These are phyloP conservation scores for Boletus huronensis DNA, from an alignment of 768 basidiomycete species.

Conservation along the genomic window DNA sequence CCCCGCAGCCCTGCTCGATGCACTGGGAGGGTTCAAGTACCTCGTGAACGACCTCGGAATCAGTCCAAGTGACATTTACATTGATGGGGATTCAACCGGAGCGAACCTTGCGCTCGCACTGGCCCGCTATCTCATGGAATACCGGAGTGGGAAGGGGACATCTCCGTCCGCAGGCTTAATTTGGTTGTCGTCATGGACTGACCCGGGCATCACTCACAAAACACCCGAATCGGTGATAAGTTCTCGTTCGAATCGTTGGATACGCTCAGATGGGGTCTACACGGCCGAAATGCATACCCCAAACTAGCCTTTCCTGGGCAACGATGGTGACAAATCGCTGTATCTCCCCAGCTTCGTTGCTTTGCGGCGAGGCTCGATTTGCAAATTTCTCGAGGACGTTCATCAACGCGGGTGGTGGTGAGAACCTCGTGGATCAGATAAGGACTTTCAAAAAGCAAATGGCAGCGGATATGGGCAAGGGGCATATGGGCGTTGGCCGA, in stretches of 20 bases:
- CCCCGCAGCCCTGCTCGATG: slow-evolving; percentile 68
- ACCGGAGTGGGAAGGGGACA: slow-evolving; percentile 26
- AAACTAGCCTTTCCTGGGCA: slow-evolving; percentile 40
- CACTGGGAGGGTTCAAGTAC: slow-evolving; percentile 60
- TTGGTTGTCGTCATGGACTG: slow-evolving; percentile 15
- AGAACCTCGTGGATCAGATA: slow-evolving; percentile 37
- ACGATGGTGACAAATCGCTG: slow-evolving; percentile 45
- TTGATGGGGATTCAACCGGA: slow-evolving; percentile 70
- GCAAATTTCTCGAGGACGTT: slow-evolving; percentile 34
- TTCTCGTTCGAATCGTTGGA: slow-evolving; percentile 2
- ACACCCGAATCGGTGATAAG: slow-evolving; percentile 12
- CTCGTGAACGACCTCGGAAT: slow-evolving; percentile 56
- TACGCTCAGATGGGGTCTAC: slow-evolving; percentile 29
- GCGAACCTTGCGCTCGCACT: slow-evolving; percentile 62
- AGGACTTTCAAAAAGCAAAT: slow-evolving; percentile 23
- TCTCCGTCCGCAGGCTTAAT: slow-evolving; percentile 17
- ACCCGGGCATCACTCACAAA: slow-evolving; percentile 10
- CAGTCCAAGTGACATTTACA: slow-evolving; percentile 52
- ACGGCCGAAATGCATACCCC: slow-evolving; percentile 29
- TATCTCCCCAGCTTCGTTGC: slow-evolving; percentile 51
- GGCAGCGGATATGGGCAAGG: slow-evolving; percentile 32
- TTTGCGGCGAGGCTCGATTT: slow-evolving; percentile 33
- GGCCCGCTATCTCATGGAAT: slow-evolving; percentile 52
- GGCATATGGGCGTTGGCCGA: slow-evolving; percentile 18
- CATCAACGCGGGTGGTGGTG: slow-evolving; percentile 30